phyloP scores from a whole-genome alignment of 257 asterid species.

The Jacaranda copaia region DNA sequence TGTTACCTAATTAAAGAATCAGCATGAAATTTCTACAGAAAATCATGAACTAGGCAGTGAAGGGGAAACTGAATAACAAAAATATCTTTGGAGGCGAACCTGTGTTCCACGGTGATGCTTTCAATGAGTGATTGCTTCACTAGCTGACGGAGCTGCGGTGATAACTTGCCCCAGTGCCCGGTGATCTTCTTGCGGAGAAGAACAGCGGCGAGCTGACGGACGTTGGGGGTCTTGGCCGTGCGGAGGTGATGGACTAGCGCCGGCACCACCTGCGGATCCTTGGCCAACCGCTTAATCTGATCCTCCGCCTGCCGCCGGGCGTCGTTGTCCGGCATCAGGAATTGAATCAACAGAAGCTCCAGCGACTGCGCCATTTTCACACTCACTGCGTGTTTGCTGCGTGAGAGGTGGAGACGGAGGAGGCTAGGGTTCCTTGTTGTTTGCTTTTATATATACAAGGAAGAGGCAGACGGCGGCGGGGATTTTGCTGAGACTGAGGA shows the following conservation, averaged over 20 bases:
- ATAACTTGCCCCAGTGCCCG: constrained; percentile 92
- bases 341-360: constrained; percentile 86
- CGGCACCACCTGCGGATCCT: constrained; percentile 99
- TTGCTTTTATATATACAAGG: constrained; percentile 43
- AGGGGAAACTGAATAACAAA: constrained; percentile 1
- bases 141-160: constrained; percentile 75
- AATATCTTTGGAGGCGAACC: constrained; percentile 46
- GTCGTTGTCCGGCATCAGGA: constrained; percentile 97
- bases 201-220: constrained; percentile 96
- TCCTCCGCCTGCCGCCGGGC: constrained; percentile 99
- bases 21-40: constrained; percentile 7
- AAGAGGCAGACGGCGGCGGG: constrained; percentile 50
- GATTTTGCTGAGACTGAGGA: constrained; percentile 26
- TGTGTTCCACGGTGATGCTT: constrained; percentile 95
- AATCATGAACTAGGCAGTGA: background rate
- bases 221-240: constrained; percentile 98
- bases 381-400: constrained; percentile 32
- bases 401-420: constrained; percentile 20
- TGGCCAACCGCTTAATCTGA: constrained; percentile 89
- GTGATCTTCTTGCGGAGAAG: constrained; percentile 98
- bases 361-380: constrained; percentile 88
- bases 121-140: constrained; percentile 93
- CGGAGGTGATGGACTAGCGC: constrained; percentile 91
- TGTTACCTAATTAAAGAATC: background rate
- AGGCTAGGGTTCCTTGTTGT: constrained; percentile 41